These are phyloP conservation scores for Trypanosoma mega DNA, from an alignment of 208 protist genomes.

Conservation along the genomic window DNA sequence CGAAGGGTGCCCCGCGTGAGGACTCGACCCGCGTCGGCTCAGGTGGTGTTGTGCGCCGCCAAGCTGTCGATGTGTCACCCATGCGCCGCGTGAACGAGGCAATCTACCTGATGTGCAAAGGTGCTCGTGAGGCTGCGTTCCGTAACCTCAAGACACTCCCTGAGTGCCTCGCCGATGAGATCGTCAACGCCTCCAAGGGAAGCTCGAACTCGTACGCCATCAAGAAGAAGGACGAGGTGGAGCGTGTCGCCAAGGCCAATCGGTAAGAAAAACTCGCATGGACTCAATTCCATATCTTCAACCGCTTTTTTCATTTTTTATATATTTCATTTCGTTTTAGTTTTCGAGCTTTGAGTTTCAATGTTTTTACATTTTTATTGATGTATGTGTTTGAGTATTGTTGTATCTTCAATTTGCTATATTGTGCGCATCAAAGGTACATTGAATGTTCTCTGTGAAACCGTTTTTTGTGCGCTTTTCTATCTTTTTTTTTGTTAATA, in stretches of 20 bases:
- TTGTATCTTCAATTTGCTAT: slow-evolving; percentile 15
- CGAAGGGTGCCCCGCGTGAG: slow-evolving; percentile 99
- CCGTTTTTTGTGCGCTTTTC: slow-evolving; percentile 13
- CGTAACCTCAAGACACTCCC: slow-evolving; percentile 99
- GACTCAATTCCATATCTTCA: slow-evolving; percentile 8
- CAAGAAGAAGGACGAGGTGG: slow-evolving; percentile 99
- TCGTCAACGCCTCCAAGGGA: slow-evolving; percentile 98
- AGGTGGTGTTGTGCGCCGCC: slow-evolving; percentile 99
- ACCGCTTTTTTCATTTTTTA: slow-evolving; percentile 14
- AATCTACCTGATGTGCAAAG: slow-evolving; percentile 97
- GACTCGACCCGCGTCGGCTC: slow-evolving; percentile 99
- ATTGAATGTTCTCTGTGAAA: slow-evolving; percentile 11
- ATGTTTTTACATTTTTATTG: slow-evolving; percentile 25
- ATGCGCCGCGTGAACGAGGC: slow-evolving; percentile 99
- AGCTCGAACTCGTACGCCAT: slow-evolving; percentile 99
- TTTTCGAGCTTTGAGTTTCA: slow-evolving; percentile 5
- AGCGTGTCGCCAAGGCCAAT: slow-evolving; percentile 99
- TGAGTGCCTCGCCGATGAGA: slow-evolving; percentile 99
- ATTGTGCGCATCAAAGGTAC: too few relatives aligned
- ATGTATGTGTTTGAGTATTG: slow-evolving; percentile 3
- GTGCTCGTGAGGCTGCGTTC: slow-evolving; percentile 98
- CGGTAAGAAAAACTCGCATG: slow-evolving; percentile 87
- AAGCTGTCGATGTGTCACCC: slow-evolving; percentile 99
- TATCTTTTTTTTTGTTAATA: slow-evolving; percentile 19
- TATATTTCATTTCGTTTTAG: slow-evolving; percentile 9